A percentile compares a stretch with the other conserved stretches of the same genome.
These are phyloP conservation scores for Filobasidium uniguttulatum DNA, from an alignment of 1,284 basidiomycete species.

Conservation along the genomic window DNA sequence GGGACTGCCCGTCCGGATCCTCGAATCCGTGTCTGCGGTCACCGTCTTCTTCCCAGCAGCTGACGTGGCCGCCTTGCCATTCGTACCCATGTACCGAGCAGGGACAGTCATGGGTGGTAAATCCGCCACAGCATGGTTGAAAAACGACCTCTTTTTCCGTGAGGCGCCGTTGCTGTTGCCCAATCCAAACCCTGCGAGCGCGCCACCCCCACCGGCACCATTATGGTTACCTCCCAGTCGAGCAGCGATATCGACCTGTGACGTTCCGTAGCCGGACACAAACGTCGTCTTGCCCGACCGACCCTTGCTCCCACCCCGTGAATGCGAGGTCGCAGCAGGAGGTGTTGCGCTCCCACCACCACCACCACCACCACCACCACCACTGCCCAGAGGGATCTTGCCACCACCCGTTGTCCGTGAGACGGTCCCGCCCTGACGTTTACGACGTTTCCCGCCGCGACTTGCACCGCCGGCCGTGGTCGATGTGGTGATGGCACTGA, in stretches of 20 bases:
- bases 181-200: no score
- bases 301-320: background rate
- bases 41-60: background rate
- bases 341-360: no score
- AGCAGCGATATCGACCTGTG: constrained; percentile 7
- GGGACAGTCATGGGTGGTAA: constrained; percentile 7
- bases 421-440: constrained; percentile 5
- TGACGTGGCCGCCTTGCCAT: background rate
- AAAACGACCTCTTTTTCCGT: constrained; percentile 10
- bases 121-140: background rate
- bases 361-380: no score
- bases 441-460: constrained; percentile 1
- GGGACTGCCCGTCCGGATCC: background rate
- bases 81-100: background rate
- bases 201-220: no score
- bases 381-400: background rate
- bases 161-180: background rate
- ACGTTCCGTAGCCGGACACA: constrained; percentile 6
- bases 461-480: background rate
- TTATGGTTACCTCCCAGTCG: no score
- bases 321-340: no score
- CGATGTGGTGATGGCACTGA: background rate
- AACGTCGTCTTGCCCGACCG: background rate
- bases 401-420: constrained; percentile 2
- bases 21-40: background rate